A percentile compares a stretch with the other conserved stretches of the same genome.
These are phyloP conservation scores for Pholiota conissans DNA, from an alignment of 768 basidiomycete genomes.

Conservation along the genomic window DNA sequence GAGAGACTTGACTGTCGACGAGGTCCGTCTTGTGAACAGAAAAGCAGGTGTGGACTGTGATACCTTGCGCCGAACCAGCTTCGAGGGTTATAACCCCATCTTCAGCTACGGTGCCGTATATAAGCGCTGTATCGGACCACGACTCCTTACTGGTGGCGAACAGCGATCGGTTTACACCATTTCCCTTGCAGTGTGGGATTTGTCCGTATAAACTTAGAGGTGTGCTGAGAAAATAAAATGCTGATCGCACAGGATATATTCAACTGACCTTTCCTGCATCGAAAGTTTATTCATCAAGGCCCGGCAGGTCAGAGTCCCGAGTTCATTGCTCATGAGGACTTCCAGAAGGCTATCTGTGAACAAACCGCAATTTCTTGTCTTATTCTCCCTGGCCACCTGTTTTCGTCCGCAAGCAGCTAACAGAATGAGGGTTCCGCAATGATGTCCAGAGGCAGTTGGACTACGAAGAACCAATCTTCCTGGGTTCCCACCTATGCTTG, in stretches of 20 bases:
- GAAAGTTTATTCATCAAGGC: conserved; percentile 30
- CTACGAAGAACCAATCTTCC: conserved; percentile 27
- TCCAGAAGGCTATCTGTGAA: conserved; percentile 31
- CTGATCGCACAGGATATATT: too few species aligned
- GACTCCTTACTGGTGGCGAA: conserved; percentile 29
- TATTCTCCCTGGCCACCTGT: conserved; percentile 32
- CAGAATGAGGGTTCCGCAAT: conserved; percentile 33
- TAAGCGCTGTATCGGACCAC: conserved; percentile 29
- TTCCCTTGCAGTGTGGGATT: conserved; percentile 36
- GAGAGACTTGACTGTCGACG: conserved; percentile 10
- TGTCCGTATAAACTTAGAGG: conserved; percentile 21
- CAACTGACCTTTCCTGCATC: conserved; percentile 27
- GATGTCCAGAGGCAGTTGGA: conserved; percentile 20
- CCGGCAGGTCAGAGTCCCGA: conserved; percentile 30
- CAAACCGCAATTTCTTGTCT: conserved; percentile 23
- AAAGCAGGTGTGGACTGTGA: conserved; percentile 27
- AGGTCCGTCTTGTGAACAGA: conserved; percentile 26
- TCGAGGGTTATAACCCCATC: conserved; percentile 18
- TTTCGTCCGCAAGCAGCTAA: conserved; percentile 41
- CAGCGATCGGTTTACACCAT: conserved; percentile 28
- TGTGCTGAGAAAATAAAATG: neutral
- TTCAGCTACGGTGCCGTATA: conserved; percentile 20
- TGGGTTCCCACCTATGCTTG: conserved; percentile 11
- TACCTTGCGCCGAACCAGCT: conserved; percentile 32
- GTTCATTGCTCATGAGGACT: conserved; percentile 18